Evolutionary conservation across 108 stramenopile species (phyloP).

Genomic region (Discostella pseudostelligera): DNA sequence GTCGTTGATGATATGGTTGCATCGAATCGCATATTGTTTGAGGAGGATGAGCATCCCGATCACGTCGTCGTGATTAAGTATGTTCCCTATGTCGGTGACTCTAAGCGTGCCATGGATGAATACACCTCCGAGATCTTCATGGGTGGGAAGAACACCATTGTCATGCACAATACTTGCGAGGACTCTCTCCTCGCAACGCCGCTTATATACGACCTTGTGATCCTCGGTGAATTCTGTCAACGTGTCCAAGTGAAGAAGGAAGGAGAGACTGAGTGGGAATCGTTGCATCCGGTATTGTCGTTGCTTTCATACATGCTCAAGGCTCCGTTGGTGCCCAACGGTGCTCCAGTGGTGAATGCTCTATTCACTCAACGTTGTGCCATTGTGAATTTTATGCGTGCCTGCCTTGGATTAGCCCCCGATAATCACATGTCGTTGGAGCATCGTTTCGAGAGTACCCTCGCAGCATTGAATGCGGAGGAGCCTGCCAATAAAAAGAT

Average conservation of each 20-base stretch:
- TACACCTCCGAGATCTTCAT: constrained; percentile 98
- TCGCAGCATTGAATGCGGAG: constrained; percentile 41
- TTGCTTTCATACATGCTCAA: constrained; percentile 98
- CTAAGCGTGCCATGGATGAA: constrained; percentile 99
- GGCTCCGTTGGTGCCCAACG: constrained; percentile 95
- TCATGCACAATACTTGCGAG: constrained; percentile 99
- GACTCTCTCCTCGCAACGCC: constrained; percentile 96
- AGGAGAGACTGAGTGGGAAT: constrained; percentile 75
- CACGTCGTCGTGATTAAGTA: constrained; percentile 98
- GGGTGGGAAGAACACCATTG: constrained; percentile 97
- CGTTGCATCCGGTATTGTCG: constrained; percentile 93
- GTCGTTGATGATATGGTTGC: constrained; percentile 99
- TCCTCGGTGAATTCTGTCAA: constrained; percentile 91
- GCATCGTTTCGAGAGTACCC: constrained; percentile 80
- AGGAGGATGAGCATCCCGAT: constrained; percentile 96
- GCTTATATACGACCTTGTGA: constrained; percentile 94
- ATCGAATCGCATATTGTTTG: constrained; percentile 93
- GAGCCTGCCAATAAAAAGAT: constrained; percentile 34
- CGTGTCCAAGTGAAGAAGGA: constrained; percentile 86
- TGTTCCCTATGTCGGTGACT: constrained; percentile 96
- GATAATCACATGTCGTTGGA: constrained; percentile 96
- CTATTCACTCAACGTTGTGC: constrained; percentile 95
- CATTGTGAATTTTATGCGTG: constrained; percentile 93
- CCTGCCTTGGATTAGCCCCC: constrained; percentile 91
- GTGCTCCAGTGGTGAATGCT: constrained; percentile 97